A percentile compares a stretch with the other conserved stretches of the same genome.
phyloP scores from a whole-genome alignment of 495 filamentous ascomycete genomes.

The Penicillium manginii region DNA sequence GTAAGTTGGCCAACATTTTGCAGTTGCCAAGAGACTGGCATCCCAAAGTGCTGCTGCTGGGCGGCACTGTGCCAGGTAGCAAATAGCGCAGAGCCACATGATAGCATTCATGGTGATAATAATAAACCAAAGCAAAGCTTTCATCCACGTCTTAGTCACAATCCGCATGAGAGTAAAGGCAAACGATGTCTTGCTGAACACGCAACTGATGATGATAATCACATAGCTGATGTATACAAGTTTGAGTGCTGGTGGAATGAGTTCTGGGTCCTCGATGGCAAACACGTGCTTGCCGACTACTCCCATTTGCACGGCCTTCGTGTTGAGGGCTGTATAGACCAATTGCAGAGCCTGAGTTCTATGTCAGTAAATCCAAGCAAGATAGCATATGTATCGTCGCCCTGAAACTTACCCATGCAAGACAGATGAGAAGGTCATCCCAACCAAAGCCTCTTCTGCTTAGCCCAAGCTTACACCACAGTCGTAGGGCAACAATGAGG shows the following conservation, averaged over 20 bases:
- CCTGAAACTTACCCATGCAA: constrained; percentile 11
- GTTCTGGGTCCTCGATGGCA: constrained; percentile 7
- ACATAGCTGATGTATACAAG: constrained; percentile 21
- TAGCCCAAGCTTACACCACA: constrained; percentile 11
- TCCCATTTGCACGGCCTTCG: constrained; percentile 11
- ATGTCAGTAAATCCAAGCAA: neutral
- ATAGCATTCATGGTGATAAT: constrained; percentile 29
- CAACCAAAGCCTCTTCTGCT: constrained; percentile 11
- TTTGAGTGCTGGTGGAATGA: constrained; percentile 15
- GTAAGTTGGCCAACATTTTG: constrained; percentile 22
- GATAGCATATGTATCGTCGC: neutral
- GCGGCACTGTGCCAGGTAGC: constrained; percentile 25
- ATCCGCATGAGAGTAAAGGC: constrained; percentile 28
- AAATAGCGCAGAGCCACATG: constrained; percentile 24
- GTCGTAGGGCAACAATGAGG: constrained; percentile 11
- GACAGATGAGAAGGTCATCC: constrained; percentile 11
- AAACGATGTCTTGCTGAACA: constrained; percentile 28
- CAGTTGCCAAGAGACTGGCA: constrained; percentile 14
- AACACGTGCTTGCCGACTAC: constrained; percentile 12
- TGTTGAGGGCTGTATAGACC: constrained; percentile 13
- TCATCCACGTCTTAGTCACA: constrained; percentile 24
- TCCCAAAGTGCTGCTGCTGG: constrained; percentile 23
- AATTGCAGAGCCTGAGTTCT: constrained; percentile 3
- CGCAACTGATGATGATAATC: constrained; percentile 23
- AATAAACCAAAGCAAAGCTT: constrained; percentile 23